Conservation (phyloP, 2,329 filamentous ascomycete species). For the Graphiopsis chlorocephala region DNA sequence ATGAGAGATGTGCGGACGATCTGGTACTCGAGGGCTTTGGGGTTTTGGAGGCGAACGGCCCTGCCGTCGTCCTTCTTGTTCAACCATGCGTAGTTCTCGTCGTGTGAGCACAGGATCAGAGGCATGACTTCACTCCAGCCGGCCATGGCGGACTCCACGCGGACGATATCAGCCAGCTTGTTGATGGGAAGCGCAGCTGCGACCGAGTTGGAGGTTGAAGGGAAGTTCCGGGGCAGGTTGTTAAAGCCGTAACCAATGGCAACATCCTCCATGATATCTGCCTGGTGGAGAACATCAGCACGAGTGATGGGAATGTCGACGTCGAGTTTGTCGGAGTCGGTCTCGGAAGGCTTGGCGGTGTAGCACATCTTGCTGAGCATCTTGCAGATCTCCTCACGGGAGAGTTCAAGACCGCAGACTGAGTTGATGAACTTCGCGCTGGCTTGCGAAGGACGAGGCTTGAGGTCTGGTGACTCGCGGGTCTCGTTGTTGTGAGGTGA, state of each 20-base stretch:
- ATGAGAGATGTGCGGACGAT: slow-evolving; percentile 84
- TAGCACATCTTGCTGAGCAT: slow-evolving; percentile 88
- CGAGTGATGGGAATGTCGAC: slow-evolving; percentile 83
- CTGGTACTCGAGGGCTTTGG: slow-evolving; percentile 91
- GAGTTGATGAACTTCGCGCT: slow-evolving; percentile 92
- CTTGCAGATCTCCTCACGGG: slow-evolving; percentile 71
- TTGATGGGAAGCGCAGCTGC: slow-evolving; percentile 87
- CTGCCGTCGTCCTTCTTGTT: slow-evolving; percentile 84
- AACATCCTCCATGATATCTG: slow-evolving; percentile 98
- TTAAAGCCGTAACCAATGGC: slow-evolving; percentile 98
- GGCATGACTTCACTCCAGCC: slow-evolving; percentile 97
- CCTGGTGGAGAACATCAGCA: slow-evolving; percentile 92
- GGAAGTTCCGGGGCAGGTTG: slow-evolving; percentile 81
- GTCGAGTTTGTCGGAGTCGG: slow-evolving; percentile 65
- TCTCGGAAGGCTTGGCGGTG: slow-evolving; percentile 69
- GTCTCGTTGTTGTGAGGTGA: slow-evolving; percentile 87
- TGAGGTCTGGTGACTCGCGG: slow-evolving; percentile 75
- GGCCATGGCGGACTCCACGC: slow-evolving; percentile 84
- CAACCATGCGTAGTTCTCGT: slow-evolving; percentile 96
- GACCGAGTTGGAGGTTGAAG: slow-evolving; percentile 80
- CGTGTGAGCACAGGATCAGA: slow-evolving; percentile 92
- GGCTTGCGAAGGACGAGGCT: slow-evolving; percentile 72
- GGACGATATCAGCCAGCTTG: slow-evolving; percentile 89
- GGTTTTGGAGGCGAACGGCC: slow-evolving; percentile 82
- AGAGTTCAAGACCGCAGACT: slow-evolving; percentile 78